Evolutionary conservation across 345 rosid species (phyloP), one percentile per base, ranked within the genome.

Genomic region (Kandelia obovata): DNA sequence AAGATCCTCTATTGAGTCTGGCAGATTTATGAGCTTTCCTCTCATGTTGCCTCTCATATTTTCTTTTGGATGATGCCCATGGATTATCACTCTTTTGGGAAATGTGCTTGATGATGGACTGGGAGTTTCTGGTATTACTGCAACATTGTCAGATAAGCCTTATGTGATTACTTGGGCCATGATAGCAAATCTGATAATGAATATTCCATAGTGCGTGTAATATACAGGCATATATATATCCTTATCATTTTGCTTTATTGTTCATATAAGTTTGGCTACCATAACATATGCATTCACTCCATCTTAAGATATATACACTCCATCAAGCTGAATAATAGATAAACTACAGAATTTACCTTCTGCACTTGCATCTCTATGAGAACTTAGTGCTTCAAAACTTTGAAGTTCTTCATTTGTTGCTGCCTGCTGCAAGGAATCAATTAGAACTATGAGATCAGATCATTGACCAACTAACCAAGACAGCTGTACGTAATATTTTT

Each of bases 21-120:
- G 96, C 75, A 92, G 82, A 83, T 81, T 66, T 78, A 92, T 79
- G 66, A 92, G 85, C 84, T 84, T 90, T 49, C 96, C 96, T 1
- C 5, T 66, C 13, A 58, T 35, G 67, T 76, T 77, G 65, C 70
- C 83, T 27, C 32, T 19, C 72, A 74, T 59, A 55, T 61, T 75
- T 79, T 83, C 72, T 55, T 79, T 73, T 39, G 97, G 97, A 79
- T 80, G 78, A 67, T 89, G 83, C 65, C 91, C 85, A 55, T 91
- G 92, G 61, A 91, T 88, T 66, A 87, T 87, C 73, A 88, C 96
- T 81, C 96, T 77, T 71, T 60, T 81, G 2, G 72, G 77, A 23
- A 43, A 58, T 79, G 65, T 68, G 58, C 72, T 82, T 70, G 77
- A 62, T 58, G 56, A 66, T 62, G 77, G 74, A 65, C 58, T 51